Base-by-base conservation (phyloP, 495 filamentous ascomycete genomes). In the Penicillium goetzii region DNA sequence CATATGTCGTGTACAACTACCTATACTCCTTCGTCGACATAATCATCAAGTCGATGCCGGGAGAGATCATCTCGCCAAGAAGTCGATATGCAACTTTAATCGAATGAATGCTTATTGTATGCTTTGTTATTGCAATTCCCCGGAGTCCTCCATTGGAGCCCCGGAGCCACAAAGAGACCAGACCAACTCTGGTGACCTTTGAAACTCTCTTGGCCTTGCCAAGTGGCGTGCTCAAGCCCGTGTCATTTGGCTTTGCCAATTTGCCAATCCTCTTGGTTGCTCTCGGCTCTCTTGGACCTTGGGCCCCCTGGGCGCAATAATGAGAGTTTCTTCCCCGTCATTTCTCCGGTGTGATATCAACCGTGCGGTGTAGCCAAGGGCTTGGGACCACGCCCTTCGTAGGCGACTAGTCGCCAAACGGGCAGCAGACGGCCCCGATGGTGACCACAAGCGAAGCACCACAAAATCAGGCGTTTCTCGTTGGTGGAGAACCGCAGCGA, bases 401-500 rank as follows among this genome's bases (percentile, higher is more conserved):
- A n/a, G 33, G 47, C 21, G 33, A 52, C 58, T 52, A 60, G 52
- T 34, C 19, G 19, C 52, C 52, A 21, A 33, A 19, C 52, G 33
- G 52, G n/a, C 30, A 38, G 28, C 32, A 23, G 9, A 36, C 32
- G 32, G 28, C 34, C 40, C 56, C 11, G 25, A 58, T 17, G 15
- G 38, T 23, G 23, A 26, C 38, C 8, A 38, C 28, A 19, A 25
- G 47, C n/a, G 23, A 40, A 32, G 43, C 3, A 51, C 33, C 21
- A 19, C 12, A 23, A 7, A 49, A 54, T 32, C 3, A 34, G 25
- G 23, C 50, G 25, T 23, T 28, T 55, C 38, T 49, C 50, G 63
- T 65, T 66, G 60, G 60, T 63, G 61, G 60, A n/a, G n/a, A 45
- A 23, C 32, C 23, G 25, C 38, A 65, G 67, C 69, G 69, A 72